Percentiles rank a stretch among this genome's conserved stretches.
Evolutionary conservation across 129 eudicot genomes (phyloP).

Genomic region (Arctium lappa): DNA sequence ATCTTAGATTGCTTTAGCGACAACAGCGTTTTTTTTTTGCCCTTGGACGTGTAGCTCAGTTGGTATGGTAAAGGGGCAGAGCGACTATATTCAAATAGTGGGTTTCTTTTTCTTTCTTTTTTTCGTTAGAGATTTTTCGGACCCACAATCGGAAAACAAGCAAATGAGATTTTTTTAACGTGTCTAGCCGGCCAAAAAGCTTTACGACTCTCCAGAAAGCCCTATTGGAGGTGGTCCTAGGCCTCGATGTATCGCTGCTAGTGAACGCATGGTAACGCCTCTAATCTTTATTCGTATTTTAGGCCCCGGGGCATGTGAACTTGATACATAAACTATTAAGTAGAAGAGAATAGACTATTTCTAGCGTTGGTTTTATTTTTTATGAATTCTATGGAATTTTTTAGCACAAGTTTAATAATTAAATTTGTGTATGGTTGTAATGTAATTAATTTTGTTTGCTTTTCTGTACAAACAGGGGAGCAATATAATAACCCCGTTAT

Average conservation of each 20-base stretch:
- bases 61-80: no score
- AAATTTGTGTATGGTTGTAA: no score
- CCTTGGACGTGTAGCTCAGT: no score
- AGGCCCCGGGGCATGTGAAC: neutral
- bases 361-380: neutral
- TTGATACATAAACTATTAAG: neutral
- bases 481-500: neutral
- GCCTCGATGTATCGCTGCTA: neutral
- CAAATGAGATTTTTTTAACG: neutral
- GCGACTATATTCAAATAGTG: no score
- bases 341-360: neutral
- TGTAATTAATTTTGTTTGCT: neutral
- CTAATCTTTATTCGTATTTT: neutral
- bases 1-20: neutral
- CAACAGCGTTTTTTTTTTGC: neutral
- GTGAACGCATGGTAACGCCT: neutral
- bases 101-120: no score
- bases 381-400: neutral
- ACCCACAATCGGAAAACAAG: neutral
- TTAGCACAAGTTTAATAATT: no score
- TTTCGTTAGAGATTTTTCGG: neutral
- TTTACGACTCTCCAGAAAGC: neutral
- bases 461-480: neutral
- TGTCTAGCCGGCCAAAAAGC: neutral
- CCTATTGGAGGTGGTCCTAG: neutral